A percentile compares a stretch with the other conserved stretches of the same genome.
Conservation (phyloP, 225 moss, liverwort and hornwort species). For the Straminergon stramineum region DNA sequence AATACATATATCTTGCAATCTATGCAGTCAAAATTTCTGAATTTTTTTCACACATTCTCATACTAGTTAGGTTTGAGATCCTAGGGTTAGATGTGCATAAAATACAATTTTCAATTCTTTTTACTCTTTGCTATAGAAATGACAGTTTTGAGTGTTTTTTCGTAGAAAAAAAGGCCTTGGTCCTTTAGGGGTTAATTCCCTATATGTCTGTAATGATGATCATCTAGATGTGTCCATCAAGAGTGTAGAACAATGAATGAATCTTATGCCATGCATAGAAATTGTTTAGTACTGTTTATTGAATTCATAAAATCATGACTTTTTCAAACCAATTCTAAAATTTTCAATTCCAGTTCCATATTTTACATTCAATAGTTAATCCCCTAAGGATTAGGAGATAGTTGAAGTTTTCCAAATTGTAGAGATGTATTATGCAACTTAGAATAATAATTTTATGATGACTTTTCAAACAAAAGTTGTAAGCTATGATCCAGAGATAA, state of each 20-base stretch:
- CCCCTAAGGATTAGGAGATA: rapidly evolving
- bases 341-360: rapidly evolving
- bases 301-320: no score
- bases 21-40: no score
- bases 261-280: background rate
- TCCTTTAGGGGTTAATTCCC: no score
- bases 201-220: background rate
- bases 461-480: background rate
- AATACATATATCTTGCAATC: no score
- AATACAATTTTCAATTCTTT: no score
- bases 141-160: no score
- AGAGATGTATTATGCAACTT: background rate
- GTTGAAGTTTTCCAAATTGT: background rate
- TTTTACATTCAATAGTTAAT: rapidly evolving
- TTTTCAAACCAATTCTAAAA: background rate
- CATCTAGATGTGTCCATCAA: no score
- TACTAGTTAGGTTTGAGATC: no score
- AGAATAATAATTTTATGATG: background rate
- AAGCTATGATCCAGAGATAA: background rate
- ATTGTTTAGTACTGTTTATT: rapidly evolving
- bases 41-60: no score
- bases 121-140: no score
- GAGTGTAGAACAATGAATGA: background rate
- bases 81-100: no score
- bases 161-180: no score